phyloP scores from a whole-genome alignment of 257 asterid species.

The Vinca minor region DNA sequence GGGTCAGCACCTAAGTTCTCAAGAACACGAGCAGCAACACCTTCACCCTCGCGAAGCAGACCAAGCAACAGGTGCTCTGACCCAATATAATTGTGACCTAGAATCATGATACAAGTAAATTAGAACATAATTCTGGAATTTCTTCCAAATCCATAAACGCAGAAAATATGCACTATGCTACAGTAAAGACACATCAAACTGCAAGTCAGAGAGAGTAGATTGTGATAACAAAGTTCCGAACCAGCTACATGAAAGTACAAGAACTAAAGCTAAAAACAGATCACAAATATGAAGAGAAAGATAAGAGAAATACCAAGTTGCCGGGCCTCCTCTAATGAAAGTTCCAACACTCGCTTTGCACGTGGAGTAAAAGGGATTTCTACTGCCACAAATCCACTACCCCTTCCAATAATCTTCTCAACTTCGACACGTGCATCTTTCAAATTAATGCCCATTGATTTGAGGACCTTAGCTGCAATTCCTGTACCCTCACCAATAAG shows the following conservation, averaged over 20 bases:
- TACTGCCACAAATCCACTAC: constrained; percentile 95
- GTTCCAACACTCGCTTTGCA: constrained; percentile 92
- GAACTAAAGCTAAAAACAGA: not conserved
- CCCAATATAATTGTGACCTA: constrained; percentile 98
- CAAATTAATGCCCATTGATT: constrained; percentile 93
- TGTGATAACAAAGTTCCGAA: not conserved
- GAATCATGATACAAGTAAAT: constrained; percentile 4
- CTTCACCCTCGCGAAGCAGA: constrained; percentile 96
- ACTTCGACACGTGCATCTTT: constrained; percentile 99
- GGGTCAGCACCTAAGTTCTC: constrained; percentile 96
- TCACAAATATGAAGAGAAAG: not conserved
- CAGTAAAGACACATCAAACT: not conserved
- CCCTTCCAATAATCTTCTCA: constrained; percentile 94
- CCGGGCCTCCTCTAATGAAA: constrained; percentile 95
- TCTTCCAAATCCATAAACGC: not conserved
- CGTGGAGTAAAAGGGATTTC: constrained; percentile 99
- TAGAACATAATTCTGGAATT: not conserved
- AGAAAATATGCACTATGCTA: not conserved
- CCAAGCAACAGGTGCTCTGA: constrained; percentile 96
- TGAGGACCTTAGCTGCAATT: constrained; percentile 96
- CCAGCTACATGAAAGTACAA: not conserved
- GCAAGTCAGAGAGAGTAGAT: not conserved
- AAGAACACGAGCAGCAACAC: constrained; percentile 96
- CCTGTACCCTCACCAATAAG: constrained; percentile 99
- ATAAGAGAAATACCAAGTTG: constrained; percentile 79